A percentile compares a stretch with the other conserved stretches of the same genome.
These are phyloP conservation scores for Nakazawaea molendinolei DNA, from an alignment of 805 yeast species.

Conservation along the genomic window DNA sequence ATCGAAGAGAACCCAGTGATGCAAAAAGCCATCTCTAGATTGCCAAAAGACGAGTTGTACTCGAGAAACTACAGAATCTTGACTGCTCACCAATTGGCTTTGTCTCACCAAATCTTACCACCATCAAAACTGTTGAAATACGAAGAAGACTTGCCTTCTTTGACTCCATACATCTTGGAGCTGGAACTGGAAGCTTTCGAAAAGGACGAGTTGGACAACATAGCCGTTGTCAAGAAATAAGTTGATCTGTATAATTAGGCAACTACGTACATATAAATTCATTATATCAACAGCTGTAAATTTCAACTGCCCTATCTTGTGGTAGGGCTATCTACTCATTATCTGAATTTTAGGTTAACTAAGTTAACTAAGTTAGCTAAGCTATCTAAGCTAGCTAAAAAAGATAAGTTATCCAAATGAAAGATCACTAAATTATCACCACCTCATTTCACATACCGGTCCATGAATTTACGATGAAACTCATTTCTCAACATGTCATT, in stretches of 20 bases:
- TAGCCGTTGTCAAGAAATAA: constrained; percentile 31
- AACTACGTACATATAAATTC: neutral
- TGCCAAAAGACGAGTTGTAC: constrained; percentile 78
- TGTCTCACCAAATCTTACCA: constrained; percentile 83
- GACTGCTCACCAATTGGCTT: constrained; percentile 84
- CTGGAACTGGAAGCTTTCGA: constrained; percentile 90
- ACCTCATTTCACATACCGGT: constrained; percentile 28
- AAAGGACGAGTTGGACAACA: constrained; percentile 82
- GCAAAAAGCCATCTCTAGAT: constrained; percentile 83
- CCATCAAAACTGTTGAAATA: constrained; percentile 68
- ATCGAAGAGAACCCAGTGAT: constrained; percentile 81
- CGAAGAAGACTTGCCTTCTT: constrained; percentile 76
- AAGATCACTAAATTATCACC: too few relatives aligned
- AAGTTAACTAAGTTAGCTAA: too few relatives aligned
- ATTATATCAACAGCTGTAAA: constrained; percentile 1
- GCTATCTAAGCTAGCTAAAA: too few relatives aligned
- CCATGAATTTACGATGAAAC: constrained; percentile 35
- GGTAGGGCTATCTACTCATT: too few relatives aligned
- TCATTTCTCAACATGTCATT: constrained; percentile 30
- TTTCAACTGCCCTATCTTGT: too few relatives aligned
- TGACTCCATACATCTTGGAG: constrained; percentile 85
- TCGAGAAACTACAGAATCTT: constrained; percentile 89
- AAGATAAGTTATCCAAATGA: too few relatives aligned
- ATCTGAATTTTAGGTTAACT: too few relatives aligned
- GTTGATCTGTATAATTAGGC: neutral